Conservation (phyloP, 2,329 filamentous ascomycete genomes). For the Trichocomaceae sp. region DNA sequence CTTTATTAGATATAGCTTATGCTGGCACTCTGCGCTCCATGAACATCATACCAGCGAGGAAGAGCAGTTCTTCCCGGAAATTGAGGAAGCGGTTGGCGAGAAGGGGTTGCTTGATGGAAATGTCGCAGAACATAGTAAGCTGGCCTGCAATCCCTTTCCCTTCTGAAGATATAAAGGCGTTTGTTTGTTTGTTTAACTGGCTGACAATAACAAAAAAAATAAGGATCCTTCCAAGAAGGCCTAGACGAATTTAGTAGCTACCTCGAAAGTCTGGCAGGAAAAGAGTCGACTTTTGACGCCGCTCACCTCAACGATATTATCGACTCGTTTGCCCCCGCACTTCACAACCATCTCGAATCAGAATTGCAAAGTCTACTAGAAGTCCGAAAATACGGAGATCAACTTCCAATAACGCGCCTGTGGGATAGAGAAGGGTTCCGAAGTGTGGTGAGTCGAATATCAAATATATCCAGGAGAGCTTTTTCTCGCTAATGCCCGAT, state of each 20-base stretch:
- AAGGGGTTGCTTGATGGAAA: conserved; percentile 25
- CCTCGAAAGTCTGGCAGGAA: conserved; percentile 3
- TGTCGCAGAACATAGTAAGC: conserved; percentile 28
- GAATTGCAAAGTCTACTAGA: not conserved
- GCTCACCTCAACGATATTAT: conserved; percentile 5
- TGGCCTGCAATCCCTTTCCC: too few relatives aligned
- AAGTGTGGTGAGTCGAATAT: conserved; percentile 10
- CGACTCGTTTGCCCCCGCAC: conserved; percentile 6
- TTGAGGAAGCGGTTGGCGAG: conserved; percentile 24
- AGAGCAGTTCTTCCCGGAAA: conserved; percentile 28
- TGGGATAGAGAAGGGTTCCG: conserved; percentile 8
- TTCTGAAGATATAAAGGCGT: too few relatives aligned
- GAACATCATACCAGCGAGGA: conserved; percentile 34
- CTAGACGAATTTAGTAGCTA: not conserved
- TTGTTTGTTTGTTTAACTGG: too few relatives aligned
- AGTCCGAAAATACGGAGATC: conserved; percentile 2
- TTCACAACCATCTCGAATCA: conserved; percentile 6
- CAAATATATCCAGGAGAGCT: not conserved
- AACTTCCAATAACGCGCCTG: conserved; percentile 1
- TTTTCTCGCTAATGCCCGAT: too few relatives aligned
- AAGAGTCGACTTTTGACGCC: conserved; percentile 3
- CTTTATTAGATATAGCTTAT: conserved; percentile 30
- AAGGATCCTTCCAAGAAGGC: conserved; percentile 2
- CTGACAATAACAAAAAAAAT: too few relatives aligned
- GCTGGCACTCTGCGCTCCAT: conserved; percentile 31